Evolutionary conservation across 2,329 filamentous ascomycete species (phyloP).

Genomic region (Fusarium aywerte): DNA sequence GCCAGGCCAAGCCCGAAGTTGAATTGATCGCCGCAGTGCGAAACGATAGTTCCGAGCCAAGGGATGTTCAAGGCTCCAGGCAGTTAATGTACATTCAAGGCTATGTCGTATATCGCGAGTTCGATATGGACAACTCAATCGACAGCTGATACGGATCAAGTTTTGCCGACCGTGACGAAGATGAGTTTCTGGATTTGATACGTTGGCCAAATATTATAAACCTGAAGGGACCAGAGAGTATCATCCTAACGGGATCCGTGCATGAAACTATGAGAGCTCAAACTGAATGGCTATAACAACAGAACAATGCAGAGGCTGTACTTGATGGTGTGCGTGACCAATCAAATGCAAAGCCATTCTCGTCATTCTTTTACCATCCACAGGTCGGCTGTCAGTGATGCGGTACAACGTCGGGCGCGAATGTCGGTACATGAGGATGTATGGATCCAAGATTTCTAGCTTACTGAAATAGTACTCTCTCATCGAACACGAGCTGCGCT

Average conservation of each 20-base stretch:
- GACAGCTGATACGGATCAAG: background rate
- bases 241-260: background rate
- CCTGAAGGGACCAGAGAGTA: background rate
- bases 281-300: background rate
- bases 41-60: slow-evolving; percentile 29
- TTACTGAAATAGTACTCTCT: background rate
- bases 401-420: background rate
- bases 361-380: slow-evolving; percentile 3
- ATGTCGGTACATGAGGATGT: background rate
- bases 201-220: too few relatives aligned
- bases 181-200: background rate
- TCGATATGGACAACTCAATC: background rate
- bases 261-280: background rate
- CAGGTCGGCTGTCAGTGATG: background rate
- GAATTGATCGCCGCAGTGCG: slow-evolving; percentile 31
- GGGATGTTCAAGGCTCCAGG: background rate
- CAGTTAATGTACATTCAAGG: background rate
- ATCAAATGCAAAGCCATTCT: background rate
- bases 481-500: background rate
- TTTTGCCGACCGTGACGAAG: background rate
- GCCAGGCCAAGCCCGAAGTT: slow-evolving; percentile 11
- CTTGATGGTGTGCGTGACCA: background rate
- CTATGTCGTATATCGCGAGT: background rate
- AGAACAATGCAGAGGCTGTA: background rate
- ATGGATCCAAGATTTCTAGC: background rate